Evolutionary conservation across 352 stramenopile genomes (phyloP).

Genomic region (Pythium vanterpoolii): DNA sequence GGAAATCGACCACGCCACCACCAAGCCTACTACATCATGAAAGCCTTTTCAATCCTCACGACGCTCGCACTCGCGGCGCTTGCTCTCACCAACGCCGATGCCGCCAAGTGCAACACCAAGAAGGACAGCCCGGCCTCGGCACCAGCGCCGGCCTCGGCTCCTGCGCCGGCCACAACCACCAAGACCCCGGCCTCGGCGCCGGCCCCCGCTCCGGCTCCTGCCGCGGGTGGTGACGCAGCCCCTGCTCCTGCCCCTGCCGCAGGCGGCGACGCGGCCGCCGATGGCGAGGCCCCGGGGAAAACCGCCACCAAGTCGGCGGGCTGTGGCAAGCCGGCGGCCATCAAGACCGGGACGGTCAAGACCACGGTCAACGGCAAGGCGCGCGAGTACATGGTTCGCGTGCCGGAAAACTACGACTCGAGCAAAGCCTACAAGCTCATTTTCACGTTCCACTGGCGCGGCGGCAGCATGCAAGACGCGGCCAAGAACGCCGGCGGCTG

Average conservation of each 20-base stretch:
- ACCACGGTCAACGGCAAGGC: slow-evolving; percentile 22
- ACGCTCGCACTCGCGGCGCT: slow-evolving; percentile 9
- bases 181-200: not conserved
- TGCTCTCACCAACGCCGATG: slow-evolving; percentile 7
- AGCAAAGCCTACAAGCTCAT: slow-evolving; percentile 24
- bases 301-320: slow-evolving; percentile 13
- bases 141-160: not conserved
- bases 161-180: not conserved
- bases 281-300: not conserved
- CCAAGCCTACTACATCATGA: slow-evolving; percentile 2
- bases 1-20: not conserved
- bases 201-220: not conserved
- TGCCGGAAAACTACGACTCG: slow-evolving; percentile 28
- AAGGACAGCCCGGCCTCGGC: not conserved
- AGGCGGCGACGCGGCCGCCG: not conserved
- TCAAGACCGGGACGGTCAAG: slow-evolving; percentile 19
- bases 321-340: slow-evolving; percentile 14
- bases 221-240: not conserved
- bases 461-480: slow-evolving; percentile 26
- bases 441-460: slow-evolving; percentile 32
- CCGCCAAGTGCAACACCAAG: slow-evolving; percentile 18
- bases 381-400: slow-evolving; percentile 31
- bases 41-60: slow-evolving; percentile 9
- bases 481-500: slow-evolving; percentile 28
- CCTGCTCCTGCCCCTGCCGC: not conserved